Evolutionary conservation across 148 eudicot species (phyloP), one percentile per base, ranked within the genome.

Genomic region (Vaccinium macrocarpon): DNA sequence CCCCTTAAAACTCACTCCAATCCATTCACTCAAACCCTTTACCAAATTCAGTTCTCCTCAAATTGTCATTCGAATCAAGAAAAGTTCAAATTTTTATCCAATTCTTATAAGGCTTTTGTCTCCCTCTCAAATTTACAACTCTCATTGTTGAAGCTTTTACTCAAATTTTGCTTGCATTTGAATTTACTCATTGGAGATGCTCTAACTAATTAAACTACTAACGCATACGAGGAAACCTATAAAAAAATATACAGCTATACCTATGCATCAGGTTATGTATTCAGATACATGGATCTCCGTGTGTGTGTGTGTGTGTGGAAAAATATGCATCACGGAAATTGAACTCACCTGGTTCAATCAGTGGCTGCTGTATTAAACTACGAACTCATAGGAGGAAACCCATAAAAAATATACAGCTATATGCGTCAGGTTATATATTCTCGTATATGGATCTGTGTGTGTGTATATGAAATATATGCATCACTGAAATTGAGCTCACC

Each of bases 261-360:
- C 12, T 51, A 51, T 9, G 55, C 12, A 51, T 51, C 55, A 9
- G 55, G 12, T 51, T 12, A 51, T 32, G 1, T 51, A 51, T 51
- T 9, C 55, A 51, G 0, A 51, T 51, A 11, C 11, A 51, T 51
- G 13, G 55, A 51, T 51, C 11, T 51, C 55, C 11, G 52, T 51
- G 55, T 51, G 55, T 11, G 55, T 8, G 12, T 51, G 12, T 1
- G 35, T 32, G 3, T 32, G 3, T 32, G 35, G 7, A 56, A 5
- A 56, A 0, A 56, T 15, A 15, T 56, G 27, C 23, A 61, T 21
- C 27, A 62, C 25, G 13, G 42, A 68, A 68, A 27, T 29, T 68
- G 73, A 68, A 8, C 73, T 68, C 73, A 68, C 73, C 73, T 68
- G 73, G 42, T 68, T 68, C 73, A 32, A 68, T 27, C 27, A 68